Percentiles rank a stretch among this genome's conserved stretches.
phyloP scores from a whole-genome alignment of 305 asterid genomes.

The Rubia occidens region DNA sequence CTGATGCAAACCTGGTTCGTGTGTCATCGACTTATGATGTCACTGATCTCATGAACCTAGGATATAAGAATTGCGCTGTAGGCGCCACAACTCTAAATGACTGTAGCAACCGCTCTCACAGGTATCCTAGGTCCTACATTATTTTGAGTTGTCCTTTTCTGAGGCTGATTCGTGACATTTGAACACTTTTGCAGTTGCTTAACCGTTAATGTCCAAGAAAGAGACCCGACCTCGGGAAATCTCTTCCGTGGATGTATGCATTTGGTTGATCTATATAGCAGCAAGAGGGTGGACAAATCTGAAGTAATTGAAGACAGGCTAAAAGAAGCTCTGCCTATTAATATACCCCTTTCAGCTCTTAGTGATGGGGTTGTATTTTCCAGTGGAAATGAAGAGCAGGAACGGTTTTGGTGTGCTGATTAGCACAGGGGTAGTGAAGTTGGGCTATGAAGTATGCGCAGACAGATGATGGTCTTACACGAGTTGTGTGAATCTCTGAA shows the following conservation, averaged over 20 bases:
- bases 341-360: constrained; percentile 81
- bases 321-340: constrained; percentile 92
- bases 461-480: too few species aligned
- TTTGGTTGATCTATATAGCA: constrained; percentile 93
- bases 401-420: too few species aligned
- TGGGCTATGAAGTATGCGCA: too few species aligned
- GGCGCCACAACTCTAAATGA: constrained; percentile 47
- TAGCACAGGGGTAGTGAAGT: too few species aligned
- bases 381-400: too few species aligned
- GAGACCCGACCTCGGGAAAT: constrained; percentile 68
- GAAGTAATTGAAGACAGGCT: constrained; percentile 95
- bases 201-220: constrained; percentile 94
- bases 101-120: constrained; percentile 64
- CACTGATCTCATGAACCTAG: constrained; percentile 35
- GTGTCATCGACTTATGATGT: constrained; percentile 34
- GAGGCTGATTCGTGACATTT: constrained; percentile 13
- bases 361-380: constrained; percentile 42
- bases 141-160: background rate
- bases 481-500: too few species aligned
- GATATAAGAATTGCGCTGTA: constrained; percentile 35
- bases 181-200: constrained; percentile 52
- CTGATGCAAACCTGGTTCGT: constrained; percentile 45
- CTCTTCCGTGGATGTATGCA: constrained; percentile 95
- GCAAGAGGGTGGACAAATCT: constrained; percentile 95
- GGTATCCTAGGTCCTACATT: constrained; percentile 26